A percentile compares a stretch with the other conserved stretches of the same genome.
Evolutionary conservation across 345 rosid genomes (phyloP).

Genomic region (Sonneratia alba): DNA sequence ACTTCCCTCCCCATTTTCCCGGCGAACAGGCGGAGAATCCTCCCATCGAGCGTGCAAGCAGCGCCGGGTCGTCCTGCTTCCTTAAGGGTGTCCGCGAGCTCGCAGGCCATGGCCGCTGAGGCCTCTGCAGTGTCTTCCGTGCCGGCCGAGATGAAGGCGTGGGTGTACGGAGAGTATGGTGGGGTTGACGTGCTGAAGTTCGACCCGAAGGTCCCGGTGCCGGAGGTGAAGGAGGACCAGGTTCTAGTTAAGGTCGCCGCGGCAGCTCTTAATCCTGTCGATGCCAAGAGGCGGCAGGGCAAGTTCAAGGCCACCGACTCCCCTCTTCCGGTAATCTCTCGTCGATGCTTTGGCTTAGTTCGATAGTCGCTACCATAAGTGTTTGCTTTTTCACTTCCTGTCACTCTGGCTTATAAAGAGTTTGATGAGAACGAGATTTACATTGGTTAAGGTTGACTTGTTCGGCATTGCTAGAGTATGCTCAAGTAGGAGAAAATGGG

Average conservation of each 20-base stretch:
- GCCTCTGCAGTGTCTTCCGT: conserved; percentile 21
- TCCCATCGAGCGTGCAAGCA: background rate
- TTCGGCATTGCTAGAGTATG: background rate
- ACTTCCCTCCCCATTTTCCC: conserved; percentile 20
- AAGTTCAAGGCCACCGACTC: conserved; percentile 93
- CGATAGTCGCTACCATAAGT: background rate
- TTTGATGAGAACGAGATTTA: background rate
- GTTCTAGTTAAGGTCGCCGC: conserved; percentile 77
- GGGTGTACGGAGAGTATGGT: conserved; percentile 74
- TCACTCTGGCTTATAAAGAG: background rate
- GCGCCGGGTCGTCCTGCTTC: conserved; percentile 10
- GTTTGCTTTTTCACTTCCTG: background rate
- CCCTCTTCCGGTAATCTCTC: conserved; percentile 57
- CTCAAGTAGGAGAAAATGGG: background rate
- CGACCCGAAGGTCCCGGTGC: conserved; percentile 59
- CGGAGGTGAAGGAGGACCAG: conserved; percentile 71
- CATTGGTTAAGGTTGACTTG: background rate
- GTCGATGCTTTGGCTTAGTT: background rate
- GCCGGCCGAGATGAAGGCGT: conserved; percentile 75
- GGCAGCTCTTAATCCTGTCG: conserved; percentile 92
- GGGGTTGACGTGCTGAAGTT: conserved; percentile 77
- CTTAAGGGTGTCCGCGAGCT: conserved; percentile 39
- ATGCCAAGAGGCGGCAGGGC: conserved; percentile 75
- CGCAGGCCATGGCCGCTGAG: conserved; percentile 42
- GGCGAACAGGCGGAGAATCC: conserved; percentile 9